Evolutionary conservation across 768 basidiomycete genomes (phyloP).

Genomic region (Auricularia sp.): DNA sequence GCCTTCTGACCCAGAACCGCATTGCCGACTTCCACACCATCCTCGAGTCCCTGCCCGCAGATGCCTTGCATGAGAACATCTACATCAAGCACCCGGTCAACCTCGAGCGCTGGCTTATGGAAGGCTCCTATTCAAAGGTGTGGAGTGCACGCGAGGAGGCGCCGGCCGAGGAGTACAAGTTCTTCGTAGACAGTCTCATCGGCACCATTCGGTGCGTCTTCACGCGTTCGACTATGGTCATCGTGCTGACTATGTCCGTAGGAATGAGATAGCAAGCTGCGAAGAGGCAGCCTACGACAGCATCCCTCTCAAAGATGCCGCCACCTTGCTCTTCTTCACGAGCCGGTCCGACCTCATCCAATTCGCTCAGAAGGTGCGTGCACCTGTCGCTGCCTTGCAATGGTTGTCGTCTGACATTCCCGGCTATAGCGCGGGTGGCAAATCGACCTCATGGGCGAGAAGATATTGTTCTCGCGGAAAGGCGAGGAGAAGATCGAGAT

Average conservation of each 20-base stretch:
- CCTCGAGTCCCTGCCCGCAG: slow-evolving; percentile 74
- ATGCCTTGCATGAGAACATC: slow-evolving; percentile 35
- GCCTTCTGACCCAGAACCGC: slow-evolving; percentile 87
- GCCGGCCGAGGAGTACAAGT: slow-evolving; percentile 88
- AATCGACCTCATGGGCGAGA: slow-evolving; percentile 57
- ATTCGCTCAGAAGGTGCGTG: slow-evolving; percentile 69
- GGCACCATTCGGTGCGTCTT: slow-evolving; percentile 73
- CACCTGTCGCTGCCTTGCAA: slow-evolving; percentile 7
- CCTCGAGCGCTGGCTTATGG: slow-evolving; percentile 96
- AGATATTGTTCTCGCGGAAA: slow-evolving; percentile 71
- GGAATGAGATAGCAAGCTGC: slow-evolving; percentile 95
- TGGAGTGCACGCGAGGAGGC: slow-evolving; percentile 92
- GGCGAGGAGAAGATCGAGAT: slow-evolving; percentile 77
- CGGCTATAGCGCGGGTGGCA: slow-evolving; percentile 65
- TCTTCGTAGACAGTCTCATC: slow-evolving; percentile 89
- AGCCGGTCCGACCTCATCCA: slow-evolving; percentile 64
- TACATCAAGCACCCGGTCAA: slow-evolving; percentile 81
- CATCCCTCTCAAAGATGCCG: slow-evolving; percentile 81
- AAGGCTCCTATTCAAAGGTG: slow-evolving; percentile 95
- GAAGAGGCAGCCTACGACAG: slow-evolving; percentile 91
- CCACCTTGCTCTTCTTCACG: slow-evolving; percentile 85
- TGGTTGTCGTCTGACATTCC: slow-evolving; percentile 8
- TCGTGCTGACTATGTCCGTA: slow-evolving; percentile 19
- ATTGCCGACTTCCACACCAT: slow-evolving; percentile 97
- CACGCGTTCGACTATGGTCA: not conserved